Evolutionary conservation across 371 early-diverging fungal genomes (phyloP).

Genomic region (Rhizomucor pusillus): DNA sequence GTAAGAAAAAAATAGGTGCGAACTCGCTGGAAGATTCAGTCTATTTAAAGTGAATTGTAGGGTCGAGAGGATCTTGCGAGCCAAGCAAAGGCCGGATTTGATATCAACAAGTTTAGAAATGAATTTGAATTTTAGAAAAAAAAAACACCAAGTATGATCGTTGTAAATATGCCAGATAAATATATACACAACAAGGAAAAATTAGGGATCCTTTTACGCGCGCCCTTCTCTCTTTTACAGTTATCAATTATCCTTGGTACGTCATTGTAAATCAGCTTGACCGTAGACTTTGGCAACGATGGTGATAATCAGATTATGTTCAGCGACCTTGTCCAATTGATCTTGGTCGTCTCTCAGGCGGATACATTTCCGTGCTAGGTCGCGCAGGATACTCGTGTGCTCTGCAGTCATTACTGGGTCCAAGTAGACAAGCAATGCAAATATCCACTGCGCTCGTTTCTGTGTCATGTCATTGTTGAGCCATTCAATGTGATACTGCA

Average conservation of each 20-base stretch:
- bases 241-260: neutral
- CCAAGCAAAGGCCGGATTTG: constrained; percentile 57
- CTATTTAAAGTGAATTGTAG: constrained; percentile 32
- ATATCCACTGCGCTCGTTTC: constrained; percentile 28
- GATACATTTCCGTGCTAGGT: constrained; percentile 34
- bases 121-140: constrained; percentile 59
- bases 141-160: too few species aligned
- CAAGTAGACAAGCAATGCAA: constrained; percentile 28
- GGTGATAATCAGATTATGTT: constrained; percentile 38
- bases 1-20: constrained; percentile 23
- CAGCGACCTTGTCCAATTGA: constrained; percentile 11
- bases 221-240: too few species aligned
- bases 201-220: too few species aligned
- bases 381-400: constrained; percentile 29
- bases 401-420: constrained; percentile 42
- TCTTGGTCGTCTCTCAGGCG: constrained; percentile 16
- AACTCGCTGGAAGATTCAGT: too few species aligned
- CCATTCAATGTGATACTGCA: constrained; percentile 30
- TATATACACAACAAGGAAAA: too few species aligned
- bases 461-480: constrained; percentile 15
- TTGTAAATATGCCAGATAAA: too few species aligned
- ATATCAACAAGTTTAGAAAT: constrained; percentile 57
- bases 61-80: constrained; percentile 57
- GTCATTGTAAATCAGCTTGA: constrained; percentile 31
- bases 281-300: constrained; percentile 37